Conservation (phyloP, 306 rosid genomes). For the Ziziphus jujuba region DNA sequence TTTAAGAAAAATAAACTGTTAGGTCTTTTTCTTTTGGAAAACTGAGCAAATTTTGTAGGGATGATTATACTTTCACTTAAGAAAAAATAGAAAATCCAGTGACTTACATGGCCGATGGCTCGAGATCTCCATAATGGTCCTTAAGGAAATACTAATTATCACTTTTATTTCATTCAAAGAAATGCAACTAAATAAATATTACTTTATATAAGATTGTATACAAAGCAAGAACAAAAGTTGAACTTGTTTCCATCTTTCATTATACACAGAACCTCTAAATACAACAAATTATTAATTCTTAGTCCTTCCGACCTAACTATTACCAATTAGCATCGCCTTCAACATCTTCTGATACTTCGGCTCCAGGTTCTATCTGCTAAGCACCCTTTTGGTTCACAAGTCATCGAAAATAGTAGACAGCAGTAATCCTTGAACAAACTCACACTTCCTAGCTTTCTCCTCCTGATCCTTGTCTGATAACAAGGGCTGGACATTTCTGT, state of each 20-base stretch:
- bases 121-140: no score
- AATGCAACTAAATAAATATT: no score
- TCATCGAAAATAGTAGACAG: conserved; percentile 73
- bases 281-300: conserved; percentile 28
- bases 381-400: conserved; percentile 58
- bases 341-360: conserved; percentile 15
- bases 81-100: no score
- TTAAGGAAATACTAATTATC: no score
- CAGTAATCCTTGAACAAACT: conserved; percentile 77
- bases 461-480: conserved; percentile 58
- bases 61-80: no score
- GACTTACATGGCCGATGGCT: no score
- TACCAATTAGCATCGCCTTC: conserved; percentile 32
- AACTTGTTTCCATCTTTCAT: conserved; percentile 47
- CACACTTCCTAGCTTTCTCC: conserved; percentile 70
- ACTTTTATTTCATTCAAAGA: no score
- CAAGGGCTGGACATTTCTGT: conserved; percentile 49
- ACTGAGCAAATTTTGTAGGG: no score
- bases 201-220: not conserved
- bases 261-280: conserved; percentile 37
- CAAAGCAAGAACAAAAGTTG: conserved; percentile 4
- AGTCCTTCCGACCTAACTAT: conserved; percentile 43
- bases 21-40: no score
- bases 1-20: no score
- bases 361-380: conserved; percentile 48